These are phyloP conservation scores for Lyophyllum shimeji DNA, from an alignment of 768 basidiomycete genomes.

Conservation along the genomic window DNA sequence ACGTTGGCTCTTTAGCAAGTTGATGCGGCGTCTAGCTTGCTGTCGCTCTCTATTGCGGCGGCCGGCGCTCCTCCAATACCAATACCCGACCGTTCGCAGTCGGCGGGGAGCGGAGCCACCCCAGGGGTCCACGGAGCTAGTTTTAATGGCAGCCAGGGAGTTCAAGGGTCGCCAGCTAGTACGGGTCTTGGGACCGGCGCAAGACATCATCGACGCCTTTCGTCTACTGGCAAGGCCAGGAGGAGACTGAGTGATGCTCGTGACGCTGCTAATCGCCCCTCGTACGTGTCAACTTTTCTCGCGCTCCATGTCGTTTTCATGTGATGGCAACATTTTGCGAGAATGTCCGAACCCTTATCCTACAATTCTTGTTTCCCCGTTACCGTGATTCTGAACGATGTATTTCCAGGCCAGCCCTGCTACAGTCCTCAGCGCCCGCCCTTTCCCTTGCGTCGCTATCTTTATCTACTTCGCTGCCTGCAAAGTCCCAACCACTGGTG, in stretches of 20 bases:
- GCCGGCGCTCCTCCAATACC: constrained; percentile 49
- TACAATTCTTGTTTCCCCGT: constrained; percentile 2
- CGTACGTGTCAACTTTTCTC: constrained; percentile 48
- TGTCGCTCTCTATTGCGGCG: constrained; percentile 69
- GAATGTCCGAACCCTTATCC: constrained; percentile 2
- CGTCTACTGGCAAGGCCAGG: constrained; percentile 68
- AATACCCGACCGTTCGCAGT: constrained; percentile 6
- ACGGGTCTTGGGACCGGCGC: constrained; percentile 27
- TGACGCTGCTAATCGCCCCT: constrained; percentile 72
- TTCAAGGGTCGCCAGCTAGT: constrained; percentile 24
- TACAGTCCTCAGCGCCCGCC: constrained; percentile 32
- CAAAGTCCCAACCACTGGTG: no score
- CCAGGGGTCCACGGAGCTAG: constrained; percentile 12
- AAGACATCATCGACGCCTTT: constrained; percentile 66
- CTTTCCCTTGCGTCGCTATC: constrained; percentile 47
- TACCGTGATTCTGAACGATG: constrained; percentile 5
- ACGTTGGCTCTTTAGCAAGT: constrained; percentile 30
- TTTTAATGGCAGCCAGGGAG: constrained; percentile 8
- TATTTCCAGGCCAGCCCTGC: constrained; percentile 27
- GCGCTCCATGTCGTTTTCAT: constrained; percentile 11
- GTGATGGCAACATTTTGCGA: constrained; percentile 4
- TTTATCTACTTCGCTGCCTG: constrained; percentile 42
- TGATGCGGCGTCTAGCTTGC: constrained; percentile 54
- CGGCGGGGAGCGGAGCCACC: constrained; percentile 10
- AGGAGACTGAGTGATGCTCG: constrained; percentile 77